These are phyloP conservation scores for Lathyrus oleraceus DNA, from an alignment of 306 rosid species.

Conservation along the genomic window DNA sequence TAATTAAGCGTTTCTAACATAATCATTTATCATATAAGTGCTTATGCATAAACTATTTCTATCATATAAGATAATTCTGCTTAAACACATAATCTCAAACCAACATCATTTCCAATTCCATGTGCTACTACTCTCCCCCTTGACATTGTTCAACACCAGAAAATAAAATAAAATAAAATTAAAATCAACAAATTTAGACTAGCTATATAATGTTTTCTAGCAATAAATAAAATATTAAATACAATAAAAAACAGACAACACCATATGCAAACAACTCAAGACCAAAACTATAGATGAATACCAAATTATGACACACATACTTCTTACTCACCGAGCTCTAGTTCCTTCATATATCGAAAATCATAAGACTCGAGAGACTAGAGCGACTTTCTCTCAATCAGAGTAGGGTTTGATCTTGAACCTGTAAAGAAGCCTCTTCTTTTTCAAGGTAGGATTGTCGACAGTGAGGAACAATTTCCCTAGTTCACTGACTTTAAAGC, in stretches of 20 bases:
- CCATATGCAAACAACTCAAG: constrained; percentile 46
- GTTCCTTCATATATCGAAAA: constrained; percentile 25
- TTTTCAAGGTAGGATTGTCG: constrained; percentile 78
- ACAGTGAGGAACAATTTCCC: constrained; percentile 78
- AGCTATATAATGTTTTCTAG: constrained; percentile 22
- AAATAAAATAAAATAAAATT: constrained; percentile 27
- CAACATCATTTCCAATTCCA: constrained; percentile 32
- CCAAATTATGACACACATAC: constrained; percentile 29
- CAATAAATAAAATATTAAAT: constrained; percentile 10
- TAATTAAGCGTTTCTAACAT: neutral
- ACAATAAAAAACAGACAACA: constrained; percentile 33
- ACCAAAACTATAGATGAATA: constrained; percentile 39
- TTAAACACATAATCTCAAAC: constrained; percentile 33
- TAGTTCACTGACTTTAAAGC: constrained; percentile 76
- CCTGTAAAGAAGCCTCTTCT: constrained; percentile 92
- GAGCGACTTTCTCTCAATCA: constrained; percentile 43
- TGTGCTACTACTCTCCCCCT: constrained; percentile 32
- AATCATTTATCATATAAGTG: too few species aligned
- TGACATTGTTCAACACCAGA: constrained; percentile 27
- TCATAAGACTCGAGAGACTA: neutral
- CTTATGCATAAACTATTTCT: neutral
- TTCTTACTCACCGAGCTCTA: constrained; percentile 39
- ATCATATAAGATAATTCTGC: neutral
- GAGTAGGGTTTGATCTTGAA: constrained; percentile 72
- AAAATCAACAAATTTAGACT: constrained; percentile 29